Base-by-base conservation (phyloP, 257 asterid species). In the Oldenlandia corymbosa region DNA sequence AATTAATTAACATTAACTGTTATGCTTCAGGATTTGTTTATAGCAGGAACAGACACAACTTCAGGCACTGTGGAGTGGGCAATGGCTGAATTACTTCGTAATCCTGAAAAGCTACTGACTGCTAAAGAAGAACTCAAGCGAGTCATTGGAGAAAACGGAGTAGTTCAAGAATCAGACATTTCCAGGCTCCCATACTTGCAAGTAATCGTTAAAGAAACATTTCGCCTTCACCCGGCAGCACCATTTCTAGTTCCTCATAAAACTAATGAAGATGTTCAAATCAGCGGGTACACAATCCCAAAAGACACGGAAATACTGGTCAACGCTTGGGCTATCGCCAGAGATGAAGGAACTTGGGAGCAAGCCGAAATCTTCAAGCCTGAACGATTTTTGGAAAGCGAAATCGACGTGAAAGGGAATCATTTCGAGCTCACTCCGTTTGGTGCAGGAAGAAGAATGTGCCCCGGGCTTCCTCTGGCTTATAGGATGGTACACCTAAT, bases 151-250 rank as follows among this genome's bases (percentile, higher is more conserved):
- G 1, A 39, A 27, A 48, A 28, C 5, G 21, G 17, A 21, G 37
- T 18, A 10, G 20, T 73, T 36, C 24, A 51, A 37, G 82, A 77
- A 70, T 66, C 66, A 31, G 70, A 77, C 28, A 66, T 77, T n/a
- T 13, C 51, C 0, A 31, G 53, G 18, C 65, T 77, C 11, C 68
- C 76, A 3, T 77, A 77, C 21, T 30, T 77, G 43, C 72, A 52
- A 32, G 83, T 80, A 3, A 58, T 81, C 4, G 78, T 81, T 11
- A 75, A 81, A 53, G 84, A 81, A 61, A 70, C 83, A 8, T 71
- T 81, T 3, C 67, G 84, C 37, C 68, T 78, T 14, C 86, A 81
- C 24, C 86, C 83, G 0, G 21, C 59, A 0, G 75, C 1, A 16
- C 81, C 83, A 1, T 52, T 81, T 1, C 24, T 81, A 11, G 3